Percentiles rank a stretch among this genome's conserved stretches.
Conservation (phyloP, 2,329 filamentous ascomycete species). For the Trichophyton simii region DNA sequence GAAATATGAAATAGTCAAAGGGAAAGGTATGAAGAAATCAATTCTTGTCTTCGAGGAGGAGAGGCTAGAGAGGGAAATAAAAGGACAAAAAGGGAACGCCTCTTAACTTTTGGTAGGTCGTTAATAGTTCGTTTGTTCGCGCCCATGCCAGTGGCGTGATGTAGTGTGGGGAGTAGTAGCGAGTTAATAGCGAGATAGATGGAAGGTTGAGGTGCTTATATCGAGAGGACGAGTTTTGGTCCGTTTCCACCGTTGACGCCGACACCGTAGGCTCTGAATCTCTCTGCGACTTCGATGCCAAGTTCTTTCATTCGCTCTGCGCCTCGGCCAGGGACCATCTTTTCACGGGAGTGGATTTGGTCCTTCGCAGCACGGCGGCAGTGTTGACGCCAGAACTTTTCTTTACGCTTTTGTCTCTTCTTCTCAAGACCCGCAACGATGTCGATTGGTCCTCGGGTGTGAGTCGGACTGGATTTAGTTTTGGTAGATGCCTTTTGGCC, state of each 20-base stretch:
- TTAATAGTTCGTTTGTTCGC: background rate
- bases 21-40: background rate
- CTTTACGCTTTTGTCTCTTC: constrained; percentile 82
- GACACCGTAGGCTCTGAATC: constrained; percentile 54
- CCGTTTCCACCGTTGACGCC: constrained; percentile 25
- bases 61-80: background rate
- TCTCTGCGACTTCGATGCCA: constrained; percentile 76
- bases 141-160: background rate
- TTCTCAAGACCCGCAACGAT: constrained; percentile 93
- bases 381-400: constrained; percentile 83
- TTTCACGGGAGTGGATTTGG: constrained; percentile 45
- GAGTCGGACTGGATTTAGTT: constrained; percentile 38
- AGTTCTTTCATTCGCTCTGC: constrained; percentile 89
- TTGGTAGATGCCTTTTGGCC: constrained; percentile 13
- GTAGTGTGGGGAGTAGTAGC: background rate
- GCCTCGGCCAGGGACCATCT: constrained; percentile 68
- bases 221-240: constrained; percentile 56
- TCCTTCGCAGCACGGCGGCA: constrained; percentile 67
- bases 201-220: background rate
- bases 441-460: constrained; percentile 86
- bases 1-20: background rate
- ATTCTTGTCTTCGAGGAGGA: background rate
- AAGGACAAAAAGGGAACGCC: background rate
- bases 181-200: background rate
- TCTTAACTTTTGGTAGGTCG: constrained; percentile 2